Conservation (phyloP, 169 alveolate species). For the Plasmodium gaboni region DNA sequence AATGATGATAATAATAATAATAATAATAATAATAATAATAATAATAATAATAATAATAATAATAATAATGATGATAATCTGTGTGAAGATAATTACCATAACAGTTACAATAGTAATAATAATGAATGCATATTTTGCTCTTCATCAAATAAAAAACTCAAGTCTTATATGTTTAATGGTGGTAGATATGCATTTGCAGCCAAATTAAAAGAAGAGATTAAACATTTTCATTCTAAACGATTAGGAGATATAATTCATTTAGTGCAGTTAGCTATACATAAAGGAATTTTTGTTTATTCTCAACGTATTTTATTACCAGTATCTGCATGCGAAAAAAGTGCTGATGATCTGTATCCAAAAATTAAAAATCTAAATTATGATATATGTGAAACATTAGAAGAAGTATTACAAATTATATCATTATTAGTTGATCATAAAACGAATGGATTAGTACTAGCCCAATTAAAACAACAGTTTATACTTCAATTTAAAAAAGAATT, state of each 20-base stretch:
- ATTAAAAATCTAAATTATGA: conserved; percentile 79
- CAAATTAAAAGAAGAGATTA: conserved; percentile 79
- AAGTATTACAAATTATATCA: conserved; percentile 81
- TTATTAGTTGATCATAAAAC: conserved; percentile 83
- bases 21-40: neutral
- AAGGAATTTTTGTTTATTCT: conserved; percentile 85
- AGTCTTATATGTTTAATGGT: conserved; percentile 81
- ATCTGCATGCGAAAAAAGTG: conserved; percentile 87
- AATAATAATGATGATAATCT: neutral
- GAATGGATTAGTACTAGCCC: conserved; percentile 85
- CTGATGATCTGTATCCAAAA: conserved; percentile 85
- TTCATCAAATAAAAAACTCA: conserved; percentile 26
- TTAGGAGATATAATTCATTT: conserved; percentile 86
- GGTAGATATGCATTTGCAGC: conserved; percentile 88
- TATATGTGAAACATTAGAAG: conserved; percentile 80
- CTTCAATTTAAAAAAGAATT: conserved; percentile 84
- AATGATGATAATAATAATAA: neutral
- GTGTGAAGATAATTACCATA: neutral
- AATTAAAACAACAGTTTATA: conserved; percentile 85
- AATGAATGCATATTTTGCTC: conserved; percentile 60
- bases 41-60: no score
- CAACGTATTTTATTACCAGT: conserved; percentile 86
- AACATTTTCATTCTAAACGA: conserved; percentile 82
- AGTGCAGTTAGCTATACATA: conserved; percentile 86
- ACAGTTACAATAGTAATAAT: neutral